Evolutionary conservation across 2,329 filamentous ascomycete species (phyloP), one percentile per base, ranked within the genome.

Genomic region (Botrytis porri): DNA sequence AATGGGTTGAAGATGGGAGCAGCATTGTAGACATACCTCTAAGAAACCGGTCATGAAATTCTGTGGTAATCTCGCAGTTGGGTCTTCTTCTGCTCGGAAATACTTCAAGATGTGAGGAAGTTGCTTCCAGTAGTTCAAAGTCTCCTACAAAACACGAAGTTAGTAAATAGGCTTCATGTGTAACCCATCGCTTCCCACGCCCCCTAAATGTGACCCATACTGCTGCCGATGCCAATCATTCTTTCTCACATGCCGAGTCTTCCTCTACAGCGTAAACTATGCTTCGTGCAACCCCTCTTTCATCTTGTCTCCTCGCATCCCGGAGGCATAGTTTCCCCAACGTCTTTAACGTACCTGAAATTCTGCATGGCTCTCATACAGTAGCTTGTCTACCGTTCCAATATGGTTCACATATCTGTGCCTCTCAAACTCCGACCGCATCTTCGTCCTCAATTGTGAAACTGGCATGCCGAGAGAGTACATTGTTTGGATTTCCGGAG

Each of bases 91-190:
- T 79, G 90, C 88, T 82, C 95, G 90, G 88, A 98, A 99, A 84
- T 97, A 99, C 80, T 96, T 94, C 88, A 99, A 94, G 78, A 99
- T 88, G 83, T 99, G 96, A 76, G 93, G 93, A 75, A 95, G 88
- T 84, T 99, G 96, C 85, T 98, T 97, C 96, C 96, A 99, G 88
- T 93, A 99, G 86, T 99, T 99, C 87, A 99, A 90, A 71, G 93
- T 99, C 88, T 99, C 96, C 95, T 98, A 79, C 73, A 35, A 57
- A 57, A 10, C 22, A 25, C 9, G 22, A n/a, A n/a, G 20, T 73
- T 43, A 69, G 65, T 25, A 60, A 43, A 18, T 12, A 35, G 12
- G 22, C 16, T 29, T 8, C 25, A 57, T 39, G 10, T 32, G 39
- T 29, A 41, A 10, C 18, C 35, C 48, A 41, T 29, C n/a, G 48